phyloP scores from a whole-genome alignment of 169 alveolate species.

The Plasmodium relictum region DNA sequence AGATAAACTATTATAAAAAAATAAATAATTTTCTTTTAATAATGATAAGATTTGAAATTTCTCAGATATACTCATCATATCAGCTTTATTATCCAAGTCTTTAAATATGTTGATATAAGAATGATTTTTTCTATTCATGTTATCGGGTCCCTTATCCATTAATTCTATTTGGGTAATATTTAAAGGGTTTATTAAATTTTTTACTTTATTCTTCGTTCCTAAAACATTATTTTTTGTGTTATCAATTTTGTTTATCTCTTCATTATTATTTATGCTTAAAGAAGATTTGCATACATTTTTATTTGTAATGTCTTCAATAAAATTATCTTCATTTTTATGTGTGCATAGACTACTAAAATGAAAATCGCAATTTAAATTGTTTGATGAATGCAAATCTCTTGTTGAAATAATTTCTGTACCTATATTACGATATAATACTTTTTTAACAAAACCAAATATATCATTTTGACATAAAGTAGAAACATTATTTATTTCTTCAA shows the following conservation, averaged over 20 bases:
- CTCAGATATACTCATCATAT: constrained; percentile 54
- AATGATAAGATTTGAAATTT: constrained; percentile 56
- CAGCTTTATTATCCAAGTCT: constrained; percentile 57
- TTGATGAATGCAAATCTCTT: neutral
- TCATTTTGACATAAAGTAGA: constrained; percentile 57
- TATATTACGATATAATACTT: constrained; percentile 34
- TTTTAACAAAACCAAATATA: constrained; percentile 66
- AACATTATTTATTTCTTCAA: constrained; percentile 38
- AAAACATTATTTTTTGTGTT: neutral
- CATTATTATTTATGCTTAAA: neutral
- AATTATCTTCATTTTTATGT: neutral
- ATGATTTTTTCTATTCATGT: neutral
- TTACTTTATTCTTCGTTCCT: neutral
- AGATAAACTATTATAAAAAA: constrained; percentile 42
- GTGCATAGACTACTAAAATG: neutral
- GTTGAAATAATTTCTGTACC: neutral
- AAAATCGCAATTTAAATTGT: neutral
- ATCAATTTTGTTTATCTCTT: neutral
- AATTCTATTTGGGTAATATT: neutral
- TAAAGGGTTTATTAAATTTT: neutral
- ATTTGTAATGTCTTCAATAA: neutral
- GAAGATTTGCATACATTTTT: neutral
- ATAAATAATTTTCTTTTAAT: constrained; percentile 70
- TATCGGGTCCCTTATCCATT: neutral
- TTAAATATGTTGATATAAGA: constrained; percentile 15